phyloP scores from a whole-genome alignment of 208 protist genomes.

The Paratrypanosoma confusum region DNA sequence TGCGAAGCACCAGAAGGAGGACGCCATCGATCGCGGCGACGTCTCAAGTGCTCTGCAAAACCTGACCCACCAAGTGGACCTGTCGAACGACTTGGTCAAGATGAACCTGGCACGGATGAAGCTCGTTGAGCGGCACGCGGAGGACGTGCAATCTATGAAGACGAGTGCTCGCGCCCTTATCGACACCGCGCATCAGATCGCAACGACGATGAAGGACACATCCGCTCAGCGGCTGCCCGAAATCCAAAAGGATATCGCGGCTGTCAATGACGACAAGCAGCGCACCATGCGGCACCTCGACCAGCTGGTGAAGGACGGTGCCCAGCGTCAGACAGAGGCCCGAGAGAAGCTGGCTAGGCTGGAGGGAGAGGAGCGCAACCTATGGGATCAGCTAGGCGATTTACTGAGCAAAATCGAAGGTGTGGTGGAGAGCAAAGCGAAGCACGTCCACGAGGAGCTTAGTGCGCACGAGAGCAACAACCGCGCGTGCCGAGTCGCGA shows the following conservation, averaged over 20 bases:
- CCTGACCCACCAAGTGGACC: conserved; percentile 67
- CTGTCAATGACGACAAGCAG: conserved; percentile 14
- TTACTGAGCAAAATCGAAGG: conserved; percentile 26
- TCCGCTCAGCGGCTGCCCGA: conserved; percentile 24
- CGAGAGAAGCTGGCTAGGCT: conserved; percentile 16
- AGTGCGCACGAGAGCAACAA: conserved; percentile 43
- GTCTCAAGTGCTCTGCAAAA: conserved; percentile 44
- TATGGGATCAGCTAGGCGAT: conserved; percentile 32
- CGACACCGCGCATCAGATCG: conserved; percentile 33
- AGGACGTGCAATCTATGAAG: conserved; percentile 47
- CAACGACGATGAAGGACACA: conserved; percentile 21
- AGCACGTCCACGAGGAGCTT: conserved; percentile 40
- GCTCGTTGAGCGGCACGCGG: conserved; percentile 40
- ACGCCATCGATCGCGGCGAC: conserved; percentile 37
- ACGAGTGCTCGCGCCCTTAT: conserved; percentile 30
- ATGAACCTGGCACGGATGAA: conserved; percentile 73
- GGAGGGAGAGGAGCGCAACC: conserved; percentile 27
- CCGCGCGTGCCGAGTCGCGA: conserved; percentile 18
- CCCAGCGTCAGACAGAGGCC: conserved; percentile 23
- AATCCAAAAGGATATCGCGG: conserved; percentile 37
- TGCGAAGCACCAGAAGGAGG: conserved; percentile 45
- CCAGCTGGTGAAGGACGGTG: conserved; percentile 11
- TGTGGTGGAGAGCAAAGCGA: conserved; percentile 28
- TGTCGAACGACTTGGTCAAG: conserved; percentile 69
- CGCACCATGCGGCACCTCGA: conserved; percentile 17